A percentile compares a stretch with the other conserved stretches of the same genome.
Conservation (phyloP, 1,284 basidiomycete genomes). For the Cutaneotrichosporon cyanovorans region DNA sequence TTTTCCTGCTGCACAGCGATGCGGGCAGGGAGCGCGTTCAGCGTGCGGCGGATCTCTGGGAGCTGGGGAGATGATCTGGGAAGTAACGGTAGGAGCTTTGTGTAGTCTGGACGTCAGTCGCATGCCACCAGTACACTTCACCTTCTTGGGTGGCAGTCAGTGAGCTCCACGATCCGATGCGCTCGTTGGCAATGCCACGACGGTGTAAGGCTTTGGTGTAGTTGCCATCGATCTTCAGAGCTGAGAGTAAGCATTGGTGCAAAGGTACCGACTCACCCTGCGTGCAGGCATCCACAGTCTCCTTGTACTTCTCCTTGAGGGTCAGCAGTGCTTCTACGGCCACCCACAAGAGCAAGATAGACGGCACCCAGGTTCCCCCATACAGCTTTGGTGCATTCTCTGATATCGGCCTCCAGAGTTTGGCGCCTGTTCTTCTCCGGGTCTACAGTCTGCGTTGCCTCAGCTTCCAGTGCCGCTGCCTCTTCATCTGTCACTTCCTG, state of each 20-base stretch:
- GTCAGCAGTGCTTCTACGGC: not conserved
- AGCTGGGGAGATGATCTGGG: slow-evolving; percentile 54
- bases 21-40: slow-evolving; percentile 57
- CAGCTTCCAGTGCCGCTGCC: slow-evolving; percentile 21
- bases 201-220: slow-evolving; percentile 85
- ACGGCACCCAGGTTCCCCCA: slow-evolving; percentile 42
- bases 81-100: slow-evolving; percentile 57
- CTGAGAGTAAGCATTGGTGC: slow-evolving; percentile 47
- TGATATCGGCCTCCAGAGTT: slow-evolving; percentile 7
- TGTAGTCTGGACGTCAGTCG: slow-evolving; percentile 58
- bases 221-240: slow-evolving; percentile 69
- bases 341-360: slow-evolving; percentile 25
- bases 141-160: slow-evolving; percentile 77
- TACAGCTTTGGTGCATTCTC: slow-evolving; percentile 32
- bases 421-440: slow-evolving; percentile 15
- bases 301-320: slow-evolving; percentile 48
- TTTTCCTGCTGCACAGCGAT: slow-evolving; percentile 63
- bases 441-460: slow-evolving; percentile 9
- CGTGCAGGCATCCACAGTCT: slow-evolving; percentile 45
- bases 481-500: slow-evolving; percentile 38
- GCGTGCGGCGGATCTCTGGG: slow-evolving; percentile 50
- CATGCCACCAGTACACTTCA: slow-evolving; percentile 34
- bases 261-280: slow-evolving; percentile 20
- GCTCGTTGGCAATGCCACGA: slow-evolving; percentile 74
- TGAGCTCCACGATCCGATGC: slow-evolving; percentile 71